phyloP scores from a whole-genome alignment of 108 stramenopile species.

The Poteriospumella lacustris region DNA sequence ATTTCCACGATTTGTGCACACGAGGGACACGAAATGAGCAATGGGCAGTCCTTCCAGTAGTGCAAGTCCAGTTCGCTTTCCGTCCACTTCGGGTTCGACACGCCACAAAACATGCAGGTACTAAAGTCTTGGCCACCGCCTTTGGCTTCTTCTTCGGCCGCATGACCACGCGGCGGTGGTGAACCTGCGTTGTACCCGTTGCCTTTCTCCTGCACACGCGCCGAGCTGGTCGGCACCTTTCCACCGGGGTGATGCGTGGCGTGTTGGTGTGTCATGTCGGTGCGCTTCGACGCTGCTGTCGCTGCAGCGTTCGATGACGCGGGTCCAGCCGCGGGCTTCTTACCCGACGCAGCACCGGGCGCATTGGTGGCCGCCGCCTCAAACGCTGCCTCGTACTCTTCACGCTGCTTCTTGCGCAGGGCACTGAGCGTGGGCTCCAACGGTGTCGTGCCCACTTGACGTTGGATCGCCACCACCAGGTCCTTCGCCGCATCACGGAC shows the following conservation, averaged over 20 bases:
- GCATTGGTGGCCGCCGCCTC: not conserved
- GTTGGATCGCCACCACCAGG: slow-evolving; percentile 39
- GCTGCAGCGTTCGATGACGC: not conserved
- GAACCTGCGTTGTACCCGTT: not conserved
- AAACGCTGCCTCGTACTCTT: slow-evolving; percentile 48
- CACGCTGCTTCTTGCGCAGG: slow-evolving; percentile 47
- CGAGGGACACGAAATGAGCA: slow-evolving; percentile 50
- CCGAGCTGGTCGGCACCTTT: not conserved
- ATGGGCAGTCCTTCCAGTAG: slow-evolving; percentile 51
- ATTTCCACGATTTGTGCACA: slow-evolving; percentile 54
- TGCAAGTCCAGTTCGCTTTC: slow-evolving; percentile 52
- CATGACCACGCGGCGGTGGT: not conserved
- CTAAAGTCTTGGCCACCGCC: not conserved
- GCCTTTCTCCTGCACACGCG: not conserved
- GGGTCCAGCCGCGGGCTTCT: not conserved
- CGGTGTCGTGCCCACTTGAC: slow-evolving; percentile 34
- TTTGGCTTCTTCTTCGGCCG: not conserved
- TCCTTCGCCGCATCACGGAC: slow-evolving; percentile 47
- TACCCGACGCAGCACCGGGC: slow-evolving; percentile 4
- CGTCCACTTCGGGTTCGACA: slow-evolving; percentile 43
- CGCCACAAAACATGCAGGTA: slow-evolving; percentile 50
- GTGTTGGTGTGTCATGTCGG: not conserved
- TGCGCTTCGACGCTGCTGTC: not conserved
- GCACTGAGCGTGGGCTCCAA: slow-evolving; percentile 19
- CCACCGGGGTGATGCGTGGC: slow-evolving; percentile 13